Conservation (phyloP, 2,329 filamentous ascomycete species). For the Botryotinia narcissicola region DNA sequence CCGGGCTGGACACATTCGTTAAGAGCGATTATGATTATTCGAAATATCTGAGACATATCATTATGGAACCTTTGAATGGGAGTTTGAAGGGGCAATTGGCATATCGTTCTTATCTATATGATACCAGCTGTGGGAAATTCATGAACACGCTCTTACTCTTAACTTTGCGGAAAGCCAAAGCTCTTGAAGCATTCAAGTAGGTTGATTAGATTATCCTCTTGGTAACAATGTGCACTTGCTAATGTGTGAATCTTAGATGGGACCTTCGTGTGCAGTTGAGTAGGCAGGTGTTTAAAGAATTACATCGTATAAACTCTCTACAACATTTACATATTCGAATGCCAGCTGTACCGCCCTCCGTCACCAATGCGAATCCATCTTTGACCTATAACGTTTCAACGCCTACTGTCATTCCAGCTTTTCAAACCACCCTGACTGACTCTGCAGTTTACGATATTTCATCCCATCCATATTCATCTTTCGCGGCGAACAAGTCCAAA, state of each 20-base stretch:
- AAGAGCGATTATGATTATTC: slow-evolving; percentile 65
- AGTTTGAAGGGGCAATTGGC: slow-evolving; percentile 53
- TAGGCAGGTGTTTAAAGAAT: slow-evolving; percentile 53
- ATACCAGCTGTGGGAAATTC: slow-evolving; percentile 59
- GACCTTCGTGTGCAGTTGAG: slow-evolving; percentile 63
- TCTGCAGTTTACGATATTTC: neutral
- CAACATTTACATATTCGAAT: slow-evolving; percentile 56
- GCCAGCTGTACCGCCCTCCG: slow-evolving; percentile 49
- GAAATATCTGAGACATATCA: slow-evolving; percentile 54
- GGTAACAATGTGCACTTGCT: neutral
- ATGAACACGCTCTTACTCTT: slow-evolving; percentile 59
- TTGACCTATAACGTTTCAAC: neutral
- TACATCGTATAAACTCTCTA: slow-evolving; percentile 54
- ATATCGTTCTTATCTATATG: slow-evolving; percentile 55
- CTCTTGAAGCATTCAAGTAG: slow-evolving; percentile 57
- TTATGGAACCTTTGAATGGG: slow-evolving; percentile 53
- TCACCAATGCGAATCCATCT: neutral
- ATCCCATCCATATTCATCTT: slow-evolving; percentile 8
- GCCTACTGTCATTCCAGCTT: neutral
- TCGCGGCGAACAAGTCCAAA: slow-evolving; percentile 19
- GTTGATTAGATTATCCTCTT: slow-evolving; percentile 25
- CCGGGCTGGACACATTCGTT: slow-evolving; percentile 58
- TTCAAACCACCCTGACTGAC: neutral
- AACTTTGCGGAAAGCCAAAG: slow-evolving; percentile 53
- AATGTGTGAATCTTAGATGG: slow-evolving; percentile 47